phyloP scores from a whole-genome alignment of 495 filamentous ascomycete genomes.

The Hypoxylon lienhwacheense region DNA sequence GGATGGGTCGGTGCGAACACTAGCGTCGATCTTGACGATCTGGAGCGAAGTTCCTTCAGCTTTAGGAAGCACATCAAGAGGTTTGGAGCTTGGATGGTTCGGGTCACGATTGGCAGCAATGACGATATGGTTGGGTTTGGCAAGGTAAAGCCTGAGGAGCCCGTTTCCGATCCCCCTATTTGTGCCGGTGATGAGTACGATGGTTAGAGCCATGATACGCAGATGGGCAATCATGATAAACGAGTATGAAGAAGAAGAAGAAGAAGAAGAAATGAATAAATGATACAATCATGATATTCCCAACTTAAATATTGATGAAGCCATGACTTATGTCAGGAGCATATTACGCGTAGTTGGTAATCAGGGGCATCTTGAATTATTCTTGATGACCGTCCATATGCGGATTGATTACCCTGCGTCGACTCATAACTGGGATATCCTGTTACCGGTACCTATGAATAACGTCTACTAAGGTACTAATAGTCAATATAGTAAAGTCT shows the following conservation, averaged over 20 bases:
- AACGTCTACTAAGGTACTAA: too few species aligned
- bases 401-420: constrained; percentile 2
- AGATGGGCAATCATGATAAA: too few species aligned
- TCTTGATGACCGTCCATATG: not conserved
- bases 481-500: too few species aligned
- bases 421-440: not conserved
- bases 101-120: constrained; percentile 30
- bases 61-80: constrained; percentile 6
- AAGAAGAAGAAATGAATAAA: not conserved
- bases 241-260: not conserved
- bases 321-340: too few species aligned
- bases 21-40: constrained; percentile 22
- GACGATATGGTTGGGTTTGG: constrained; percentile 21
- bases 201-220: constrained; percentile 9
- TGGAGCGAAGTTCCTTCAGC: constrained; percentile 11
- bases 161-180: constrained; percentile 32
- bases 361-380: not conserved
- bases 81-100: constrained; percentile 9
- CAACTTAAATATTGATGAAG: too few species aligned
- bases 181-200: constrained; percentile 23
- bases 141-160: constrained; percentile 18
- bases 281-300: not conserved
- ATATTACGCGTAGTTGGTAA: not conserved
- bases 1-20: not conserved
- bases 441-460: too few species aligned